Percentiles rank a stretch among this genome's conserved stretches.
Conservation (phyloP, 164 flowering plant species). For the Magnolia kwangsiensis region DNA sequence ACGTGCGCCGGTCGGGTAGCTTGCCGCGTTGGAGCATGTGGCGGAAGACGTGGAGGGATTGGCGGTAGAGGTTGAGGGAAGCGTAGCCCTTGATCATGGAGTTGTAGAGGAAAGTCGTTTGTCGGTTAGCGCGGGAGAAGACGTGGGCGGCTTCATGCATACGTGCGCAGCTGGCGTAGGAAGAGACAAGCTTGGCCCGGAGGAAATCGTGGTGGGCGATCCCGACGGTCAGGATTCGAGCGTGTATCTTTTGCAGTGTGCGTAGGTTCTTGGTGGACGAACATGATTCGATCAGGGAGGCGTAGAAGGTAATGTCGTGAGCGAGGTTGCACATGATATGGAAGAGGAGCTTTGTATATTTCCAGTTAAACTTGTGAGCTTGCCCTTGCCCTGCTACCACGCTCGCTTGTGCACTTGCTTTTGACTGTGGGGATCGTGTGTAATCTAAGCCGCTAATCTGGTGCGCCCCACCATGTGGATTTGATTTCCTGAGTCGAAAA, state of each 20-base stretch:
- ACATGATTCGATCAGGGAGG: constrained; percentile 9
- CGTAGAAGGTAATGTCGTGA: constrained; percentile 6
- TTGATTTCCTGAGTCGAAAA: too few species aligned
- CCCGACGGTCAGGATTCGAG: constrained; percentile 10
- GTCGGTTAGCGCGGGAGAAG: constrained; percentile 18
- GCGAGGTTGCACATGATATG: neutral
- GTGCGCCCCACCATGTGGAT: too few species aligned
- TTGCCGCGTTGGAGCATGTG: constrained; percentile 6
- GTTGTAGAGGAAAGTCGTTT: constrained; percentile 19
- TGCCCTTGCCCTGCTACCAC: too few species aligned
- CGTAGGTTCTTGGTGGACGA: constrained; percentile 2
- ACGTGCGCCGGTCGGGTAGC: constrained; percentile 12
- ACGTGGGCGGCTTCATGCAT: constrained; percentile 8
- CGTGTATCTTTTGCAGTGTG: constrained; percentile 10
- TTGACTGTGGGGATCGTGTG: too few species aligned
- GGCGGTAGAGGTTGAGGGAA: neutral
- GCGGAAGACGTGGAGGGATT: constrained; percentile 3
- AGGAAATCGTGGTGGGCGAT: constrained; percentile 16
- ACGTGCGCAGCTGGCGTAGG: constrained; percentile 11
- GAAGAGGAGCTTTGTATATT: too few species aligned
- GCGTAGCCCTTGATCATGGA: constrained; percentile 15
- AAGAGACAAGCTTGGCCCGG: constrained; percentile 19
- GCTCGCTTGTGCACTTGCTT: too few species aligned
- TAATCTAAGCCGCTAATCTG: too few species aligned
- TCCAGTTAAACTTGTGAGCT: too few species aligned